These are phyloP conservation scores for Zelonia costaricensis DNA, from an alignment of 208 protist species.

Conservation along the genomic window DNA sequence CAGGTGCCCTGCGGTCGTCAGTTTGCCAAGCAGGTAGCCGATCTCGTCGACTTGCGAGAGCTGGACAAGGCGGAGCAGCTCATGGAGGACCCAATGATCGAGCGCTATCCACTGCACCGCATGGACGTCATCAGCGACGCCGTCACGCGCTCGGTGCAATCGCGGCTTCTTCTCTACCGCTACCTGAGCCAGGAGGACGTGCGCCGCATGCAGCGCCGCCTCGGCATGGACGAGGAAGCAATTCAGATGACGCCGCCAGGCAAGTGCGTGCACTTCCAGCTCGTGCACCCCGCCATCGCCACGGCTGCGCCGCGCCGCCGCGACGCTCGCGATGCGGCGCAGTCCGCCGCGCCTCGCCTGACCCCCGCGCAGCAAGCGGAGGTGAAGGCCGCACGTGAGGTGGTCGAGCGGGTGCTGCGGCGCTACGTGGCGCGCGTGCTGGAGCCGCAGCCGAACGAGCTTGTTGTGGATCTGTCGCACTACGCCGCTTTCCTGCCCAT, in stretches of 20 bases:
- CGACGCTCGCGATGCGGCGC: too few relatives aligned
- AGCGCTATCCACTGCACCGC: slow-evolving; percentile 43
- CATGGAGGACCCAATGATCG: slow-evolving; percentile 20
- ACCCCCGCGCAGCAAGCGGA: neutral
- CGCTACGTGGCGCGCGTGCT: slow-evolving; percentile 38
- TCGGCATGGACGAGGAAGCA: slow-evolving; percentile 29
- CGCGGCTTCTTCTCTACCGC: slow-evolving; percentile 43
- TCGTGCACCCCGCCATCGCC: slow-evolving; percentile 2
- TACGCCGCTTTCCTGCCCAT: slow-evolving; percentile 44
- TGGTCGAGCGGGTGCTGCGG: slow-evolving; percentile 31
- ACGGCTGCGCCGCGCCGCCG: neutral
- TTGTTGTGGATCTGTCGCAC: slow-evolving; percentile 55
- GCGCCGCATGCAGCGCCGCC: slow-evolving; percentile 7
- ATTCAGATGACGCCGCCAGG: slow-evolving; percentile 2
- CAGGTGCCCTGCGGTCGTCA: neutral
- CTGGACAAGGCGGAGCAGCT: neutral
- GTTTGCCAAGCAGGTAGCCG: neutral
- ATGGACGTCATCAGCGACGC: slow-evolving; percentile 48
- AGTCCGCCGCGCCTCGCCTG: too few relatives aligned
- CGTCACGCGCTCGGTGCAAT: slow-evolving; percentile 37
- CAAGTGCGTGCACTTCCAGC: slow-evolving; percentile 5
- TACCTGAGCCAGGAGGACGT: slow-evolving; percentile 31
- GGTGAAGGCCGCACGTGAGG: slow-evolving; percentile 13
- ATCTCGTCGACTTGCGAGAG: slow-evolving; percentile 4
- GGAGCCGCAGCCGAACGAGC: slow-evolving; percentile 41